A percentile compares a stretch with the other conserved stretches of the same genome.
Evolutionary conservation across 2,329 filamentous ascomycete genomes (phyloP).

Genomic region (Mycosphaerella sp.): DNA sequence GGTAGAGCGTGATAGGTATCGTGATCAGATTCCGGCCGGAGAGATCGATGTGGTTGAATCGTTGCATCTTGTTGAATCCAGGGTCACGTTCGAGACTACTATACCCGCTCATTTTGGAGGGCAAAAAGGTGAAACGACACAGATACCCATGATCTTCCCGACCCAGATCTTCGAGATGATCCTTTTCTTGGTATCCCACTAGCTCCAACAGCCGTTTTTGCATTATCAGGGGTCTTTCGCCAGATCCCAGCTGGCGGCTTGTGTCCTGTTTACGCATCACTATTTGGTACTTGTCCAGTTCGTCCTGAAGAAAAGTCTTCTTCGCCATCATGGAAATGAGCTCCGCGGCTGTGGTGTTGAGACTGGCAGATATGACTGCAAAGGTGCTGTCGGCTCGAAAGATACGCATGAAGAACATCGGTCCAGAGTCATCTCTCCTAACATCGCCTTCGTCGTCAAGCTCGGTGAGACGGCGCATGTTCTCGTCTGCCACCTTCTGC

Average conservation of each 20-base stretch:
- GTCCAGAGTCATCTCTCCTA: conserved; percentile 60
- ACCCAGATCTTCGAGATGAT: conserved; percentile 86
- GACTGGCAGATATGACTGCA: conserved; percentile 75
- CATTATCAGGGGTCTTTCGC: conserved; percentile 79
- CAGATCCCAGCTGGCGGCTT: conserved; percentile 68
- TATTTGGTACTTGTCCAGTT: conserved; percentile 89
- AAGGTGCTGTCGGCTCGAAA: conserved; percentile 94
- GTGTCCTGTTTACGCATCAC: conserved; percentile 90
- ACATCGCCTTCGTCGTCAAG: conserved; percentile 62
- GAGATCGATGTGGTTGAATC: conserved; percentile 90
- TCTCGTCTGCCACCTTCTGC: conserved; percentile 62
- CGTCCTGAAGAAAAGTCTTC: conserved; percentile 88
- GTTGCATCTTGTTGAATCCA: conserved; percentile 73
- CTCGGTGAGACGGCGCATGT: conserved; percentile 51
- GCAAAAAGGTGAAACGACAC: conserved; percentile 90
- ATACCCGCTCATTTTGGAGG: conserved; percentile 76
- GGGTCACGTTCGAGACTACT: conserved; percentile 67
- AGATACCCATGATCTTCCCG: conserved; percentile 97
- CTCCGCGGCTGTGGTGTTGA: conserved; percentile 80
- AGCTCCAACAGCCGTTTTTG: conserved; percentile 89
- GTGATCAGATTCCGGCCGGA: conserved; percentile 85
- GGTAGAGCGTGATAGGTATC: conserved; percentile 90
- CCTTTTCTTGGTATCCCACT: conserved; percentile 79
- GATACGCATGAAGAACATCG: conserved; percentile 85
- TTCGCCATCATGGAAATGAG: conserved; percentile 86